phyloP scores from a whole-genome alignment of 2,329 filamentous ascomycete genomes.

The Chrysoporthe deuterocubensis region DNA sequence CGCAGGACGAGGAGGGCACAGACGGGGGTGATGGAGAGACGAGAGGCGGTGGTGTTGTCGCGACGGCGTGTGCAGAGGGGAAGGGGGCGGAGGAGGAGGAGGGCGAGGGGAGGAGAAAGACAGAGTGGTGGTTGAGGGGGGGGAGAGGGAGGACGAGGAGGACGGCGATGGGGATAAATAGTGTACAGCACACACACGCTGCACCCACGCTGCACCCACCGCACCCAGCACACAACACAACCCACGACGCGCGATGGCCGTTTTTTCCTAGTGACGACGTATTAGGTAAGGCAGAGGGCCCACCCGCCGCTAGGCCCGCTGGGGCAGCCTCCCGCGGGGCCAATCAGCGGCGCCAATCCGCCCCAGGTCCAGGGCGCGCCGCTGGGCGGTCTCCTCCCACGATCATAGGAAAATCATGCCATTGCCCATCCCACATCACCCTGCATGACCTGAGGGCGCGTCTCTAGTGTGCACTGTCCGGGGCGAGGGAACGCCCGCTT shows the following conservation, averaged over 20 bases:
- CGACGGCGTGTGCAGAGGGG: no score
- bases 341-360: background rate
- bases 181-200: background rate
- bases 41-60: background rate
- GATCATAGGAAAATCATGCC: slow-evolving; percentile 8
- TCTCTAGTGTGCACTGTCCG: slow-evolving; percentile 1
- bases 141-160: background rate
- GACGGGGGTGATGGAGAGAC: background rate
- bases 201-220: background rate
- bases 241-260: no score
- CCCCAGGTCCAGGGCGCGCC: background rate
- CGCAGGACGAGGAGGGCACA: background rate
- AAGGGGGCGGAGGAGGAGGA: background rate
- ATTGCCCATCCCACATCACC: slow-evolving; percentile 15
- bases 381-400: no score
- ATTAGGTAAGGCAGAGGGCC: no score
- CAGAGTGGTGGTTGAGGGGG: background rate
- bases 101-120: background rate
- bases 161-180: background rate
- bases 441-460: slow-evolving; percentile 8
- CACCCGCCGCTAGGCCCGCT: no score
- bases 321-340: background rate
- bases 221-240: no score
- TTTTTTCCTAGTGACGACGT: background rate
- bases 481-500: background rate